These are phyloP conservation scores for Hyaloperonospora arabidopsidis DNA, from an alignment of 352 stramenopile genomes.

Conservation along the genomic window DNA sequence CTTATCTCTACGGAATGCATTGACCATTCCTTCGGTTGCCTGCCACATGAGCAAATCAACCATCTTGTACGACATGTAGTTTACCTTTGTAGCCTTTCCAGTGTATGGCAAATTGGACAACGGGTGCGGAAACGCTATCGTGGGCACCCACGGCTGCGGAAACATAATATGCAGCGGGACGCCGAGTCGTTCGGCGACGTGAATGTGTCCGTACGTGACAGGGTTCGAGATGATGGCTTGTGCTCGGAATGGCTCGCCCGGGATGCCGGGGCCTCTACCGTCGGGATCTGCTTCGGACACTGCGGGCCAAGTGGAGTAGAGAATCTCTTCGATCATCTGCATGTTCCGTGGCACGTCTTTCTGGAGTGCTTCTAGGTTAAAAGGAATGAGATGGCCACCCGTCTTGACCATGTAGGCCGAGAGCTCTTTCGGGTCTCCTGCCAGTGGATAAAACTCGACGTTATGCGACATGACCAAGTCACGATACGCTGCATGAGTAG, in stretches of 20 bases:
- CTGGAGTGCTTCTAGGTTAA: slow-evolving; percentile 52
- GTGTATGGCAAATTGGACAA: slow-evolving; percentile 80
- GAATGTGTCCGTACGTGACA: slow-evolving; percentile 87
- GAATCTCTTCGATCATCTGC: slow-evolving; percentile 87
- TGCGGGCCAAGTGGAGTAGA: slow-evolving; percentile 83
- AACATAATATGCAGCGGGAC: slow-evolving; percentile 93
- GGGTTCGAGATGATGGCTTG: slow-evolving; percentile 93
- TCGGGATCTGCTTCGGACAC: slow-evolving; percentile 73
- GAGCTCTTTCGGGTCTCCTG: slow-evolving; percentile 65
- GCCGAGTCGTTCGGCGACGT: slow-evolving; percentile 87
- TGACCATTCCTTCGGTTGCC: slow-evolving; percentile 63
- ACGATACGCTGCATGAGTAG: slow-evolving; percentile 85
- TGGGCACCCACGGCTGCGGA: slow-evolving; percentile 85
- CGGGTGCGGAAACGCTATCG: slow-evolving; percentile 85
- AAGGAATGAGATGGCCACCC: slow-evolving; percentile 59
- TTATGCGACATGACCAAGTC: slow-evolving; percentile 68
- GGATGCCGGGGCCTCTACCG: slow-evolving; percentile 35
- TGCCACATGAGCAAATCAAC: slow-evolving; percentile 83
- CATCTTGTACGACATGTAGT: slow-evolving; percentile 83
- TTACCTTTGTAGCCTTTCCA: slow-evolving; percentile 44
- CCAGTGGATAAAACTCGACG: slow-evolving; percentile 77
- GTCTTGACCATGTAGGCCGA: slow-evolving; percentile 90
- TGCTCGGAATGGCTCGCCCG: slow-evolving; percentile 62
- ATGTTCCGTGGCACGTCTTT: slow-evolving; percentile 79
- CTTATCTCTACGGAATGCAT: slow-evolving; percentile 60